Percentiles rank a stretch among this genome's conserved stretches.
Evolutionary conservation across 192 early-diverging fungal genomes (phyloP).

Genomic region (Entomortierella lignicola): DNA sequence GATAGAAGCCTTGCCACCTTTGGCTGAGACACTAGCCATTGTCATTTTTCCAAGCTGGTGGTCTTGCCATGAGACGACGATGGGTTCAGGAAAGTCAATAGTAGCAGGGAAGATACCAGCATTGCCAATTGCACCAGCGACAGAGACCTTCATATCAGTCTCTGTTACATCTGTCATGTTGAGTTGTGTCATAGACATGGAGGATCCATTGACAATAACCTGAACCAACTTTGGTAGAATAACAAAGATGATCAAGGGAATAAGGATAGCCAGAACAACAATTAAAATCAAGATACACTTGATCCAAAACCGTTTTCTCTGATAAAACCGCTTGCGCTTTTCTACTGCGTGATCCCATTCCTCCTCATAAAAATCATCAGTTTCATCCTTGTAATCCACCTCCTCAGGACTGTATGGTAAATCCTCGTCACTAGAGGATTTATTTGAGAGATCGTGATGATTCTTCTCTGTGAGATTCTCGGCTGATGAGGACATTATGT

Average conservation of each 20-base stretch:
- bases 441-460: neutral
- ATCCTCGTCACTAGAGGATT: slow-evolving; percentile 6
- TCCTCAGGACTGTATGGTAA: slow-evolving; percentile 38
- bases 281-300: slow-evolving; percentile 52
- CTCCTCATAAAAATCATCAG: slow-evolving; percentile 24
- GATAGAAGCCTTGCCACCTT: slow-evolving; percentile 53
- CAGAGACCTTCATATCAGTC: slow-evolving; percentile 52
- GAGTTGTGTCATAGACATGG: slow-evolving; percentile 49
- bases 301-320: slow-evolving; percentile 62
- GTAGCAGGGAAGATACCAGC: slow-evolving; percentile 65
- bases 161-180: slow-evolving; percentile 62
- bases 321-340: slow-evolving; percentile 54
- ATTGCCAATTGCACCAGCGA: slow-evolving; percentile 58
- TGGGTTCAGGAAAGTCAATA: slow-evolving; percentile 60
- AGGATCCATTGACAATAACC: slow-evolving; percentile 57
- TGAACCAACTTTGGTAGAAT: slow-evolving; percentile 63
- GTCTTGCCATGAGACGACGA: slow-evolving; percentile 63
- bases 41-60: slow-evolving; percentile 55
- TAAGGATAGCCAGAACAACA: slow-evolving; percentile 56
- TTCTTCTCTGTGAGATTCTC: slow-evolving; percentile 37
- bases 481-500: slow-evolving; percentile 24
- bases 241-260: slow-evolving; percentile 62
- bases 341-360: slow-evolving; percentile 34
- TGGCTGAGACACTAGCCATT: slow-evolving; percentile 58
- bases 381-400: slow-evolving; percentile 40